These are phyloP conservation scores for Mayamaea pseudoterrestris DNA, from an alignment of 108 stramenopile species.

Conservation along the genomic window DNA sequence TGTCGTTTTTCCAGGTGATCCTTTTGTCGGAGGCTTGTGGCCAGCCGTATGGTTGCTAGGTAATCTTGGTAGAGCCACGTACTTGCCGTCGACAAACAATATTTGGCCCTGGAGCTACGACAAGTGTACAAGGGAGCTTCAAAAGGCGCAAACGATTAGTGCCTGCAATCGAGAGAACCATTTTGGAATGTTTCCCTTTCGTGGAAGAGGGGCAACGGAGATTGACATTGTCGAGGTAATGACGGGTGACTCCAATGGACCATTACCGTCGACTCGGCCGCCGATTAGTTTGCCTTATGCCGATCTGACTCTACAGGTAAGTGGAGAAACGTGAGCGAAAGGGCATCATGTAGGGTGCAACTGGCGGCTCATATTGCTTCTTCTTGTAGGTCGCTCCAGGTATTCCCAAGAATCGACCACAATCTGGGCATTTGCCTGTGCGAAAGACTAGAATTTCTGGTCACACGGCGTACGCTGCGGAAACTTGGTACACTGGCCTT, in stretches of 20 bases:
- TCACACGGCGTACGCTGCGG: constrained; percentile 33
- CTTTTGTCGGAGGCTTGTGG: constrained; percentile 84
- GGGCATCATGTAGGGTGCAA: not conserved
- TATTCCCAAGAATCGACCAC: constrained; percentile 69
- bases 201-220: constrained; percentile 93
- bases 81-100: constrained; percentile 75
- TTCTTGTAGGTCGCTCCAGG: constrained; percentile 77
- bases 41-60: constrained; percentile 96
- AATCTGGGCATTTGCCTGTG: constrained; percentile 55
- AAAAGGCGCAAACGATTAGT: constrained; percentile 78
- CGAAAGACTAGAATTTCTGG: constrained; percentile 34
- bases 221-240: constrained; percentile 95
- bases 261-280: constrained; percentile 49
- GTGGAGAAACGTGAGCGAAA: constrained; percentile 3
- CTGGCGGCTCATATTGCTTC: not conserved
- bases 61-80: constrained; percentile 88
- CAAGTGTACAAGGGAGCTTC: constrained; percentile 75
- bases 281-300: constrained; percentile 68
- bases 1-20: constrained; percentile 84
- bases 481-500: constrained; percentile 83
- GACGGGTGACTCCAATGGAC: constrained; percentile 65
- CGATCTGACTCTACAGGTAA: constrained; percentile 84
- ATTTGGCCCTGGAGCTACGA: constrained; percentile 86
- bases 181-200: constrained; percentile 75
- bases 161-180: constrained; percentile 87